Evolutionary conservation across 768 basidiomycete species (phyloP), one percentile per base, ranked within the genome.

Genomic region (Mycena indigotica): DNA sequence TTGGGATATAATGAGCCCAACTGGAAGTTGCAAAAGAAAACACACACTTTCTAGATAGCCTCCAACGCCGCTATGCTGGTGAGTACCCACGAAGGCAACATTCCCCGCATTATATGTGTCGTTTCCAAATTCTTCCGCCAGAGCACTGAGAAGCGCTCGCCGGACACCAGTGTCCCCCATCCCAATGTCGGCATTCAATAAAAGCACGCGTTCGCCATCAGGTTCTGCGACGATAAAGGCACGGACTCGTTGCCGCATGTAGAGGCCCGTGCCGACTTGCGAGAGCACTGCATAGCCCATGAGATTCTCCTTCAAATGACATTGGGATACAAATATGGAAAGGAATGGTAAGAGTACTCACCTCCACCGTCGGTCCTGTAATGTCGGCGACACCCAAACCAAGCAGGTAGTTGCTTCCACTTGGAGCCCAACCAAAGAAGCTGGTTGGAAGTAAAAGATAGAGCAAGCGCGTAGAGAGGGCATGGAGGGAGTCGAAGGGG

Each of bases 11-110:
- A 24, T 26, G 4, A 40, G 23, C 41, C 5, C 25, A 35, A n/a
- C 19, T 19, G 25, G 28, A 10, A 13, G n/a, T 29, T 16, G 13
- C 28, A 17, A 35, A 53, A 19, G 10, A 30, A 26, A 35, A 17
- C 0, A 57, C 60, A 25, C 24, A 62, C 61, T 82, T 75, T 92
- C 88, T 32, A 88, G 75, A 70, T 90, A 91, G 1, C 89, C 89
- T 19, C 88, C 90, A 21, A 89, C 91, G 16, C 89, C 90, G 0
- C 86, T 76, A 69, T 93, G 91, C 62, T 84, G 81, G 64, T 93
- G 90, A 1, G 89, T 91, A 39, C 86, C 84, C 26, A 87, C 84
- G 58, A 92, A 85, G 3, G 89, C 89, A 56, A 89, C 83, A 60
- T 93, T 93, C 15, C 74, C 75, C 61, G 86, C 73, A 16, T 77